Evolutionary conservation across 345 rosid species (phyloP).

Genomic region (Lumnitzera littorea): DNA sequence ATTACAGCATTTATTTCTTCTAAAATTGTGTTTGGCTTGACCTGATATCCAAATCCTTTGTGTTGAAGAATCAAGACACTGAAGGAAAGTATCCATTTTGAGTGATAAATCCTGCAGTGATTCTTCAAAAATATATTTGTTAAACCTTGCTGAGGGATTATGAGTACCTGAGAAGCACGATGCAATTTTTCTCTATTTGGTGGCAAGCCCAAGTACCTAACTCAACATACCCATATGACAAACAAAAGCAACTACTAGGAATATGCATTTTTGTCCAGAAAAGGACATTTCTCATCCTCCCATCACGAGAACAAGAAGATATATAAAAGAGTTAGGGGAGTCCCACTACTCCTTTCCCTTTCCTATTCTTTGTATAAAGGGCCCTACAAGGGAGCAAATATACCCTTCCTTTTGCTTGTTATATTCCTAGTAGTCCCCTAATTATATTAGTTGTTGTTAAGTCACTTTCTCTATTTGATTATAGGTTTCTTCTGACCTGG

Average conservation of each 20-base stretch:
- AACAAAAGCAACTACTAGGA: not conserved
- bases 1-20: too few relatives aligned
- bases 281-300: conserved; percentile 18
- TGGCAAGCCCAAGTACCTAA: not conserved
- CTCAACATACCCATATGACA: not conserved
- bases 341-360: conserved; percentile 16
- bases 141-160: too few relatives aligned
- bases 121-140: too few relatives aligned
- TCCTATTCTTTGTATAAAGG: not conserved
- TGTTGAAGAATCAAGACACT: too few relatives aligned
- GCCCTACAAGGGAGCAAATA: conserved; percentile 7
- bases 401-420: conserved; percentile 16
- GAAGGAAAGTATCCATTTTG: too few relatives aligned
- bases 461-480: conserved; percentile 15
- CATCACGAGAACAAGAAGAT: conserved; percentile 18
- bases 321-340: conserved; percentile 13
- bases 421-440: conserved; percentile 11
- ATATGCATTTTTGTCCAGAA: conserved; percentile 1
- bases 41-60: too few relatives aligned
- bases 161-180: too few relatives aligned
- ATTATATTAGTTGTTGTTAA: conserved; percentile 18
- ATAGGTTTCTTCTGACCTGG: conserved; percentile 12
- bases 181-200: not conserved
- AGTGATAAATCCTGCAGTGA: too few relatives aligned
- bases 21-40: not conserved